Evolutionary conservation across 1,139 yeast species (phyloP), one percentile per base, ranked within the genome.

Genomic region (Sugiyamaella sp.): DNA sequence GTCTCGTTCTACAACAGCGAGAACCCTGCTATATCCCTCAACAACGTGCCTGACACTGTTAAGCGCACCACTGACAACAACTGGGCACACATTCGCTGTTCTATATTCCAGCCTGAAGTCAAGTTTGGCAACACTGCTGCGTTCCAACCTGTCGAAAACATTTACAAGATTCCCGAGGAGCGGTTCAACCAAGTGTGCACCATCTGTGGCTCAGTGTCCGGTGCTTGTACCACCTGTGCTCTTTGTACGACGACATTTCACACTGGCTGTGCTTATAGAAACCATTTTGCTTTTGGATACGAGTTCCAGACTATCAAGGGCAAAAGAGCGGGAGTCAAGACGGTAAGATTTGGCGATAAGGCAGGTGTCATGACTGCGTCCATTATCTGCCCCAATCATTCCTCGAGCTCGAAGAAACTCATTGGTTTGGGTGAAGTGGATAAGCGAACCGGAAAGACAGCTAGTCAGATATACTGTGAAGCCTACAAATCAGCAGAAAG

Each of bases 41-140:
- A 52, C 55, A 22, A 75, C 78, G 75, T 78, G 29, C 85, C 87
- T 0, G 93, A 86, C 60, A 89, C 83, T 41, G 69, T 90, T 62
- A 88, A 87, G 63, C 79, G 89, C n/a, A 83, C 95, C 0, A 63
- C 68, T 14, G 81, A 79, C 32, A 87, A 89, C 1, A 76, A 77
- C 55, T 91, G 98, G 98, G 84, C 86, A 38, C 98, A 91, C 71
- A 74, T 86, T 4, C 60, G 82, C 3, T 91, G 99, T 70, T 86
- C 95, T 0, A 55, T 88, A 0, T 84, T 84, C 67, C 74, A 70
- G 12, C 70, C 75, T 0, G 71, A 68, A 20, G 66, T 78, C 12
- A 68, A 67, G 20, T 80, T 78, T 64, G 80, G 76, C 0, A 71
- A 75, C 56, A 55, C 74, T 0, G 57, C 61, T 1, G 54, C 66